Base-by-base conservation (phyloP, 2,329 filamentous ascomycete species). In the Chaetomium olivaceum region DNA sequence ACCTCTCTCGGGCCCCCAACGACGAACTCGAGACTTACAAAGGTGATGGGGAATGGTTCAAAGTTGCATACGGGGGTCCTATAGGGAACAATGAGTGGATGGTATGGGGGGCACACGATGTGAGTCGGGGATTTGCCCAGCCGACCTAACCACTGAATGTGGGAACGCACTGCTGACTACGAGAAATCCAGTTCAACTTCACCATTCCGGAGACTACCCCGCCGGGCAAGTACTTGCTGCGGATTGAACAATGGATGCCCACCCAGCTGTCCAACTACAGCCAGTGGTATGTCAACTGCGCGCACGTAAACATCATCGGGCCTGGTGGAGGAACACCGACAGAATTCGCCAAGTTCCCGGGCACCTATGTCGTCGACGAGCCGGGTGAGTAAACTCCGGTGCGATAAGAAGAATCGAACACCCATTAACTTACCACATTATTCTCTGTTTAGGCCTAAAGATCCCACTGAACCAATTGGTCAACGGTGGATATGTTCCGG, bases 261-360 rank as follows among this genome's bases (percentile, higher is more conserved):
- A 64, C 63, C 3, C 7, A n/a, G 16, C 8, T 14, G 3, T 27
- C 23, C 16, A 54, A 54, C 25, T 69, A 67, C 58, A 43, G 27
- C n/a, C 63, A 69, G 58, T 69, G 54, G 31, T 69, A 67, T 36
- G 58, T 69, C 39, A 69, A 69, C 67, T 69, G 67, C 50, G 67
- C 67, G 4, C 31, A 59, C 14, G 58, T 69, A n/a, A 66, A 69
- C 36, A 64, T 69, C 33, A 61, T 66, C 23, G 67, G 67, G 9
- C 50, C 58, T 0, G 67, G 67, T 5, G 67, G 67, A 14, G 67
- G 67, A 4, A 65, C 36, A 4, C 67, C 67, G 7, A 61, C 65
- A 3, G 65, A 31, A 3, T 69, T 69, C 25, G 63, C 58, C 1
- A 61, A 43, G 25, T 69, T 69, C 33, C 67, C 67, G 1, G 67